Percentiles rank a stretch among this genome's conserved stretches.
Conservation (phyloP, 768 basidiomycete species). For the Myochromella boudieri region DNA sequence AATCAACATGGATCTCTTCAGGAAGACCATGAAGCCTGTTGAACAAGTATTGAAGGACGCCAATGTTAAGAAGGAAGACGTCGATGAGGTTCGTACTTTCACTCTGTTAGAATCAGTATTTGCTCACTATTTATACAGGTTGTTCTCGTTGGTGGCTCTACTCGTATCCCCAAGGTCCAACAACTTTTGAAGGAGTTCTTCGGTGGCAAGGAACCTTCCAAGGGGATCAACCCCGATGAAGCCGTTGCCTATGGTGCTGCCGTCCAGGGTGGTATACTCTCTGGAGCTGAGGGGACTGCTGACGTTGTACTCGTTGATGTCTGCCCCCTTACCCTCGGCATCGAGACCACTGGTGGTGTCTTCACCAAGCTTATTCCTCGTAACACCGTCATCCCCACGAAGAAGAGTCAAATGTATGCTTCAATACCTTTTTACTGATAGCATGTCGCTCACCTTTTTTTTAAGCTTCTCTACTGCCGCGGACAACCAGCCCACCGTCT, state of each 20-base stretch:
- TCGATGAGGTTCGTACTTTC: slow-evolving; percentile 65
- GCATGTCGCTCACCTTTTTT: slow-evolving; percentile 22
- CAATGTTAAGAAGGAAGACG: slow-evolving; percentile 95
- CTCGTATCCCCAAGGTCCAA: slow-evolving; percentile 99
- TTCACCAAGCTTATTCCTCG: slow-evolving; percentile 97
- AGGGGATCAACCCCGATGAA: slow-evolving; percentile 99
- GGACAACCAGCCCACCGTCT: slow-evolving; percentile 91
- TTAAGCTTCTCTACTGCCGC: slow-evolving; percentile 75
- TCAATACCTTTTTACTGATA: neutral
- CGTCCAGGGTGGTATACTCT: slow-evolving; percentile 97
- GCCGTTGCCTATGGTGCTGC: slow-evolving; percentile 99
- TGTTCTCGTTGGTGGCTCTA: slow-evolving; percentile 95
- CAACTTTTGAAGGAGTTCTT: slow-evolving; percentile 98
- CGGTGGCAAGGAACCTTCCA: slow-evolving; percentile 93
- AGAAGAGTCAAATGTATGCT: slow-evolving; percentile 90
- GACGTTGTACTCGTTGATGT: slow-evolving; percentile 97
- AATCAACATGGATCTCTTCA: slow-evolving; percentile 97
- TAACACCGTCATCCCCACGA: slow-evolving; percentile 97
- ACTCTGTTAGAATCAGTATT: neutral
- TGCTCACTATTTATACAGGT: slow-evolving; percentile 42
- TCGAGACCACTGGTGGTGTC: slow-evolving; percentile 97
- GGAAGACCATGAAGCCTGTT: slow-evolving; percentile 99
- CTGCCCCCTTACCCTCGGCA: slow-evolving; percentile 95
- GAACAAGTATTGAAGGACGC: slow-evolving; percentile 99
- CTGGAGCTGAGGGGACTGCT: slow-evolving; percentile 87